phyloP scores from a whole-genome alignment of 2,329 filamentous ascomycete species.

The Botrytis aclada region DNA sequence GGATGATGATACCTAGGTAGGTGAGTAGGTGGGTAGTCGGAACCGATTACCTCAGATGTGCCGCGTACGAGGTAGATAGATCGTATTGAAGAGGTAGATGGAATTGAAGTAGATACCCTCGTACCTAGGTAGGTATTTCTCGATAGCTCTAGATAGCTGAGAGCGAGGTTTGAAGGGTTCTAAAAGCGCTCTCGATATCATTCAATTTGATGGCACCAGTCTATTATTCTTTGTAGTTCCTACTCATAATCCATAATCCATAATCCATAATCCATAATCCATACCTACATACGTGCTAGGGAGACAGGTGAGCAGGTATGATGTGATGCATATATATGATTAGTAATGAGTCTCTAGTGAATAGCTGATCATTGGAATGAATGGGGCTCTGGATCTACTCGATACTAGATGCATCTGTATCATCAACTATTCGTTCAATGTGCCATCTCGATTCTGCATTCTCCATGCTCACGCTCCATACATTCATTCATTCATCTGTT shows the following conservation, averaged over 20 bases:
- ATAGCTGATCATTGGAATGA: not conserved
- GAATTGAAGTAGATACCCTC: not conserved
- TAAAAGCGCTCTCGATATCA: too few species aligned
- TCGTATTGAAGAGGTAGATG: too few species aligned
- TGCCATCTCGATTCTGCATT: not conserved
- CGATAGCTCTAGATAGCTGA: too few species aligned
- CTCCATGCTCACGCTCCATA: not conserved
- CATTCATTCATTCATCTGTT: not conserved
- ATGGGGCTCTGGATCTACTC: not conserved
- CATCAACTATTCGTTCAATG: not conserved
- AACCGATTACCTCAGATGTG: too few species aligned
- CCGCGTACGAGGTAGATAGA: too few species aligned
- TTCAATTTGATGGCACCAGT: too few species aligned
- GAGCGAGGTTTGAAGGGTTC: too few species aligned
- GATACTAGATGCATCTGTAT: not conserved
- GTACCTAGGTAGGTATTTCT: not conserved
- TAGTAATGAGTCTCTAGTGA: not conserved
- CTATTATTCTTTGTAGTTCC: too few species aligned
- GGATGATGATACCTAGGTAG: not conserved
- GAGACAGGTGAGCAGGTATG: too few species aligned
- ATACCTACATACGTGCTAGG: too few species aligned
- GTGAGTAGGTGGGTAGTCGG: not conserved
- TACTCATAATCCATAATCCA: too few species aligned
- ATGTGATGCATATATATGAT: not conserved
- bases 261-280: too few species aligned